Evolutionary conservation across 257 asterid genomes (phyloP).

Genomic region (Scutellaria galericulata): DNA sequence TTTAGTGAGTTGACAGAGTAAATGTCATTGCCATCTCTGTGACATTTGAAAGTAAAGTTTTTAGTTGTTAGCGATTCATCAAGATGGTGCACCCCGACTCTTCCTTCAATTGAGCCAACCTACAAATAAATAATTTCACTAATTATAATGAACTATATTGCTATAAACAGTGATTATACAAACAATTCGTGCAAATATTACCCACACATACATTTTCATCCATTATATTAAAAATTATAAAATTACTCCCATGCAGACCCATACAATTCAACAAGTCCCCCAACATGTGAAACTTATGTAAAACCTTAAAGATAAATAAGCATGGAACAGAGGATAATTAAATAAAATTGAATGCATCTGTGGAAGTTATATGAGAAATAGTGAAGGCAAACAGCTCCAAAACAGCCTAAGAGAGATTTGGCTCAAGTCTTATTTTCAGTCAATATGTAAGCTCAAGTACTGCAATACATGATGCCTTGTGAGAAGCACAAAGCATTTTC

Average conservation of each 20-base stretch:
- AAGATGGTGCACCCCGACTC: constrained; percentile 96
- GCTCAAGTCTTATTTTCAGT: background rate
- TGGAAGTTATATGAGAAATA: background rate
- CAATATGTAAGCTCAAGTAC: background rate
- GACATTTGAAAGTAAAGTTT: constrained; percentile 98
- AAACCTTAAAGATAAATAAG: background rate
- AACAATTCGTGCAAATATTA: constrained; percentile 7
- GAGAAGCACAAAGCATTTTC: constrained; percentile 8
- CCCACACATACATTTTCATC: constrained; percentile 1
- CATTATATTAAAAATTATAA: background rate
- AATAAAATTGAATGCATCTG: background rate
- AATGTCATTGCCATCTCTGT: constrained; percentile 86
- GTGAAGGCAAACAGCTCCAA: background rate
- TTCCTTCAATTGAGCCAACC: constrained; percentile 99
- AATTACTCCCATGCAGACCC: constrained; percentile 9
- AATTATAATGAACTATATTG: background rate
- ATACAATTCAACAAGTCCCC: background rate
- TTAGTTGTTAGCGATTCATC: constrained; percentile 79
- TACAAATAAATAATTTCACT: constrained; percentile 36
- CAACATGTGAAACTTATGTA: background rate
- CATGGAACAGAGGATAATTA: background rate
- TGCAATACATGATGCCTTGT: background rate
- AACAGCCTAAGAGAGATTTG: background rate
- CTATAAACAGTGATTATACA: background rate
- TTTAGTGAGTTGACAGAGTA: constrained; percentile 89